Evolutionary conservation across 768 basidiomycete species (phyloP), one percentile per base, ranked within the genome.

Genomic region (Leucosporidium scottii): DNA sequence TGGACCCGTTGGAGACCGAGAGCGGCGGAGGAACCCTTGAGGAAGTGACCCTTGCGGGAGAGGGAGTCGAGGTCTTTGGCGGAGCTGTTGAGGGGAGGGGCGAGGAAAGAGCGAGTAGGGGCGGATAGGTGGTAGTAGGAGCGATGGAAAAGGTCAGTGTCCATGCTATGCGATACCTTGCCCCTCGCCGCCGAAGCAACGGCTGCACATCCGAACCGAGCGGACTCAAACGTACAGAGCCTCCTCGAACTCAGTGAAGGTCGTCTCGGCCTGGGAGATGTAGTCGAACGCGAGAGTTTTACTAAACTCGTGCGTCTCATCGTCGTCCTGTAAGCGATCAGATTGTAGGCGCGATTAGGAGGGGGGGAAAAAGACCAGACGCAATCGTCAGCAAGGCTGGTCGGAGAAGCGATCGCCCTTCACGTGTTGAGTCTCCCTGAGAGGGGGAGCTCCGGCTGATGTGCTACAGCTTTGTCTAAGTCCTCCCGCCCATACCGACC

Each of bases 11-110:
- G 79, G 36, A 93, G 84, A 31, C 96, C 94, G 55, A 99, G 83
- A 3, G 93, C 91, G 34, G 93, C 93, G 18, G 93, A 94, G 3
- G 93, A 97, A 57, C 94, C 94, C 79, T 98, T 99, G 76, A 98
- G 85, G 80, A 90, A 99, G 79, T 99, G 94, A 0, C 93, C 96
- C 15, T 88, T 82, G 23, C 81, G 79, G 3, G 89, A 87, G 23
- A 99, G 84, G 64, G 83, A 77, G 15, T 75, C 72, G 15, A 94
- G 83, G 72, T 93, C 83, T n/a, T 59, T 59, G 25, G 69, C 44
- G 13, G 44, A 27, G 31, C 71, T 58, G 65, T 71, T 44, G 39
- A 44, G 39, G 3, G 67, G 66, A 55, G 71, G 18, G 13, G 57
- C n/a, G 18, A 64, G 63, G 13, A 55, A 28, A 30, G 49, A 47